Conservation (phyloP, 2,329 filamentous ascomycete species). For the Beauveria brongniartii region DNA sequence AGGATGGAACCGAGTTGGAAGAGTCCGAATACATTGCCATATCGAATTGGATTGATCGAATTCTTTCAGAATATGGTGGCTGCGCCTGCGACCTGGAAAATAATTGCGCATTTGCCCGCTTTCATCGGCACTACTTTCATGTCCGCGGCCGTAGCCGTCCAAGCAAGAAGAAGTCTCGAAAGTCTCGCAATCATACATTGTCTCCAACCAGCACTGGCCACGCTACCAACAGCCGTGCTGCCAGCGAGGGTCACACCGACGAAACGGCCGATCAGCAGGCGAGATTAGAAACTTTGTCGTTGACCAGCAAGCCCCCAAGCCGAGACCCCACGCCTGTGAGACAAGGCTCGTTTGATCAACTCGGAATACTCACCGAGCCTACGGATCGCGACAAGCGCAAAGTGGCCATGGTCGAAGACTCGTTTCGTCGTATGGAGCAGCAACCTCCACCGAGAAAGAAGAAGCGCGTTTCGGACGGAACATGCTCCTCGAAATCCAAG, state of each 20-base stretch:
- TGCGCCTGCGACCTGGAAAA: constrained; percentile 63
- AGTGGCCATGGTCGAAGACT: constrained; percentile 56
- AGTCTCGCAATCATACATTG: constrained; percentile 45
- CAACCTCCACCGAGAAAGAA: constrained; percentile 50
- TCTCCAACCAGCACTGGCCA: constrained; percentile 57
- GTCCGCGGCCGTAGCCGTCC: constrained; percentile 35
- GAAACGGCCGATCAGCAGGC: constrained; percentile 46
- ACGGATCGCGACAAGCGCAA: constrained; percentile 62
- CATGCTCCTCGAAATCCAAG: constrained; percentile 32
- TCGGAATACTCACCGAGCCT: constrained; percentile 53
- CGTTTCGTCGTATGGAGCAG: constrained; percentile 55
- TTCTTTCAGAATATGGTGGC: constrained; percentile 70
- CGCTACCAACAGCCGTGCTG: constrained; percentile 54
- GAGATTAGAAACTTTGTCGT: constrained; percentile 37
- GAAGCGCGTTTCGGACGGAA: constrained; percentile 53
- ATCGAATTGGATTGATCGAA: constrained; percentile 56
- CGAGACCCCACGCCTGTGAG: constrained; percentile 56
- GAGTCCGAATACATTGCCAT: constrained; percentile 54
- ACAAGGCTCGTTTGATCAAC: constrained; percentile 51
- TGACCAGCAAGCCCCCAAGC: constrained; percentile 57
- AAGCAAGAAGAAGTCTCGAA: constrained; percentile 45
- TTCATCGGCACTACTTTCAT: constrained; percentile 48
- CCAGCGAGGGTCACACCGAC: constrained; percentile 53
- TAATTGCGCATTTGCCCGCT: constrained; percentile 56
- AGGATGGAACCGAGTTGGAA: constrained; percentile 46